Evolutionary conservation across 2,329 filamentous ascomycete genomes (phyloP).

Genomic region (Trichophyton rubrum): DNA sequence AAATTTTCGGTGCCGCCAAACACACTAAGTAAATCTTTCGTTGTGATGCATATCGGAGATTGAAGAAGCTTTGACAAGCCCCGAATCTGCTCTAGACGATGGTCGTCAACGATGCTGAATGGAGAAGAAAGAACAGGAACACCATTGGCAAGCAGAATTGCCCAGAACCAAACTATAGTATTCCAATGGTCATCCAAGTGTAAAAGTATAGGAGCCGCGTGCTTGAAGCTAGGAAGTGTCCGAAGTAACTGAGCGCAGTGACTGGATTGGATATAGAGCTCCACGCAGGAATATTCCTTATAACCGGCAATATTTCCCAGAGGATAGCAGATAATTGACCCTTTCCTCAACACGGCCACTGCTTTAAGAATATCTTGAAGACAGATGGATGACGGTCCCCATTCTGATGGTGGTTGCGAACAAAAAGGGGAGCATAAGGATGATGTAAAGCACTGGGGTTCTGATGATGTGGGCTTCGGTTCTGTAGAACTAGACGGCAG

Average conservation of each 20-base stretch:
- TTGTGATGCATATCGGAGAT: not conserved
- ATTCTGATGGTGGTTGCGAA: not conserved
- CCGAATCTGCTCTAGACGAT: not conserved
- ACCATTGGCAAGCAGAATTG: constrained; percentile 25
- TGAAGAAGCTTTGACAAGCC: not conserved
- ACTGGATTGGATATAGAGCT: not conserved
- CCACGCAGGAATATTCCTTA: not conserved
- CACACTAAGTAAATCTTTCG: not conserved
- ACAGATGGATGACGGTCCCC: not conserved
- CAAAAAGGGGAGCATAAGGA: not conserved
- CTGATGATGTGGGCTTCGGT: not conserved
- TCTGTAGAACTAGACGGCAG: not conserved
- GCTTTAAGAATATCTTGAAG: not conserved
- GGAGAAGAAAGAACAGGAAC: constrained; percentile 29
- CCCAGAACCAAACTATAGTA: constrained; percentile 33
- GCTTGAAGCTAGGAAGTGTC: not conserved
- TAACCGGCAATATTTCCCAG: not conserved
- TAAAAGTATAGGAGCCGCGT: constrained; percentile 2
- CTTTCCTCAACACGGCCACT: not conserved
- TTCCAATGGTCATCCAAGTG: constrained; percentile 30
- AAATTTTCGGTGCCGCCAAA: not conserved
- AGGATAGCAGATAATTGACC: not conserved
- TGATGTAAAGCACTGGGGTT: not conserved
- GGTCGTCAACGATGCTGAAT: constrained; percentile 16
- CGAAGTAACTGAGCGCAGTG: not conserved